phyloP scores from a whole-genome alignment of 352 stramenopile genomes.

The Pythium aphanidermatum region DNA sequence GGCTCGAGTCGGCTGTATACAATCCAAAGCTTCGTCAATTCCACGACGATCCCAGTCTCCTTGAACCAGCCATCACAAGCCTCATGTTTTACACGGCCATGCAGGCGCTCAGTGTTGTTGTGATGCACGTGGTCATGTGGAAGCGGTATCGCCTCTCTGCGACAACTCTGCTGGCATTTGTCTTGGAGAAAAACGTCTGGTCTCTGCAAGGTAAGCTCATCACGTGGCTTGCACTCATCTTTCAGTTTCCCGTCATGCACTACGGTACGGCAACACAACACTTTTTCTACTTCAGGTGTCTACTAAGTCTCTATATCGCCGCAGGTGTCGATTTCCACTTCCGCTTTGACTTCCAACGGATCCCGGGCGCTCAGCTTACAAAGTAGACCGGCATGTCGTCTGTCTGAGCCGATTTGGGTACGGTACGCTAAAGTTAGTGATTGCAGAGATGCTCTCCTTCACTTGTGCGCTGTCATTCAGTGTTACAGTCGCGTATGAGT shows the following conservation, averaged over 20 bases:
- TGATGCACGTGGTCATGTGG: constrained; percentile 1
- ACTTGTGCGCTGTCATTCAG: too few species aligned
- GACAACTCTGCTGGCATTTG: constrained; percentile 5
- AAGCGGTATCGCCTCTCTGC: constrained; percentile 6
- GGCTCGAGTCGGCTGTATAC: constrained; percentile 3
- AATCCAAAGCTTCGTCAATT: constrained; percentile 2
- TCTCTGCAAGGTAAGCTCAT: constrained; percentile 15
- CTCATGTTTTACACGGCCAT: constrained; percentile 3
- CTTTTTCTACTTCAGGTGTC: not conserved
- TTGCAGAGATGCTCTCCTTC: too few species aligned
- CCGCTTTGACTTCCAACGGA: not conserved
- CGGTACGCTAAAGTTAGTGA: too few species aligned
- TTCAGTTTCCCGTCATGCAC: constrained; percentile 13
- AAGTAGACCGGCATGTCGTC: too few species aligned
- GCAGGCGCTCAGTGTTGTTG: not conserved
- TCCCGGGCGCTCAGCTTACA: not conserved
- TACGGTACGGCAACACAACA: constrained; percentile 9
- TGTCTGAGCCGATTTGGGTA: too few species aligned
- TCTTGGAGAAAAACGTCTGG: constrained; percentile 9
- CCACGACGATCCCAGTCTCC: not conserved
- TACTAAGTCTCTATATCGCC: not conserved
- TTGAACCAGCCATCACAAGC: not conserved
- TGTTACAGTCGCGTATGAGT: too few species aligned
- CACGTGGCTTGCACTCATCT: constrained; percentile 12
- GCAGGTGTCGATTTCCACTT: constrained; percentile 3